Evolutionary conservation across 2,329 filamentous ascomycete species (phyloP).

Genomic region (Aureobasidium namibiae): DNA sequence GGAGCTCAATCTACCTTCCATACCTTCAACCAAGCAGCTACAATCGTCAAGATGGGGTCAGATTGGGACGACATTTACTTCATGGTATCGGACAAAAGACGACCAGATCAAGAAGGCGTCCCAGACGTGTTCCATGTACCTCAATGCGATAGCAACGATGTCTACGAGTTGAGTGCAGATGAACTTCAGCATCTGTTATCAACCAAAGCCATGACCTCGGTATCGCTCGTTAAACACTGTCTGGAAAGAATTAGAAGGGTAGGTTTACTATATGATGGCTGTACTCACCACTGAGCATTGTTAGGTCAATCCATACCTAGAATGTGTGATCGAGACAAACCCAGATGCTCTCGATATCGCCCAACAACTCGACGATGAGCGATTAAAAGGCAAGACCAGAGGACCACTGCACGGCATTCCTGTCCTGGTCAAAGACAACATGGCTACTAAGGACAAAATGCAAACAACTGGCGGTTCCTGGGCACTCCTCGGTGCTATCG

Average conservation of each 20-base stretch:
- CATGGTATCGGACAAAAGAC: neutral
- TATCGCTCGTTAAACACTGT: neutral
- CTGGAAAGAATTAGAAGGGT: slow-evolving; percentile 12
- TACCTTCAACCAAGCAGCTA: neutral
- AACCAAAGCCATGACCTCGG: neutral
- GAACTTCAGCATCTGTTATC: slow-evolving; percentile 11
- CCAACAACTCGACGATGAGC: slow-evolving; percentile 32
- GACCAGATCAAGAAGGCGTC: neutral
- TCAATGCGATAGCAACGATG: slow-evolving; percentile 5
- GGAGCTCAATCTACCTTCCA: neutral
- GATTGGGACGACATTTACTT: neutral
- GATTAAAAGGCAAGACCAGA: slow-evolving; percentile 27
- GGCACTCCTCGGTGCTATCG: slow-evolving; percentile 14
- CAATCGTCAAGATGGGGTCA: neutral
- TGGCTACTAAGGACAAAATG: slow-evolving; percentile 17
- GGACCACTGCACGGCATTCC: slow-evolving; percentile 36
- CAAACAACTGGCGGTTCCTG: slow-evolving; percentile 17
- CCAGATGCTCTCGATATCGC: slow-evolving; percentile 25
- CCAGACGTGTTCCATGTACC: slow-evolving; percentile 8
- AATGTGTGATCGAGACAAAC: slow-evolving; percentile 13
- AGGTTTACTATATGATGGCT: neutral
- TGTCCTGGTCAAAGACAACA: slow-evolving; percentile 33
- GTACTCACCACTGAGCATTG: neutral
- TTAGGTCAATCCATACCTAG: slow-evolving; percentile 13
- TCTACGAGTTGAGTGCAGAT: slow-evolving; percentile 5